phyloP scores from a whole-genome alignment of 2,329 filamentous ascomycete genomes.

The Verticillium isaacii region DNA sequence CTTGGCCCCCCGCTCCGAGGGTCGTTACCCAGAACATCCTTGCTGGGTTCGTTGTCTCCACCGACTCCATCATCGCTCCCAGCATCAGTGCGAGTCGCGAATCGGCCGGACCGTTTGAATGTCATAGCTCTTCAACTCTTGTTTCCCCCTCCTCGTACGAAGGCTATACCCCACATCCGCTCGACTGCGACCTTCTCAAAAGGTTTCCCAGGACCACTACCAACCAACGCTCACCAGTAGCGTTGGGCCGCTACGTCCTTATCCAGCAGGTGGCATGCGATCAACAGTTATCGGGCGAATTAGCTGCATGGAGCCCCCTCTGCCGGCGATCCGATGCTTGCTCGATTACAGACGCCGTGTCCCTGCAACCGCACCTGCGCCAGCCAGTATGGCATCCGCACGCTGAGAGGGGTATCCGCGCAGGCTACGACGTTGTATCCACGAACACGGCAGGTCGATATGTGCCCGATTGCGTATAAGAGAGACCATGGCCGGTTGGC shows the following conservation, averaged over 20 bases:
- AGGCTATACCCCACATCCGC: background rate
- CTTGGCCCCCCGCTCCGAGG: too few species aligned
- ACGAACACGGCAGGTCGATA: background rate
- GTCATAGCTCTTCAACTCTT: background rate
- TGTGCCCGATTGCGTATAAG: background rate
- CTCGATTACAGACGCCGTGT: background rate
- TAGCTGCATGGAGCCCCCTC: background rate
- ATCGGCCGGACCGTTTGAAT: background rate
- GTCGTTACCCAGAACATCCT: too few species aligned
- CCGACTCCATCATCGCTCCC: background rate
- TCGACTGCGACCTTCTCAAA: background rate
- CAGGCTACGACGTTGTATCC: background rate
- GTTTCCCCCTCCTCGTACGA: background rate
- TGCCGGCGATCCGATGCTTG: background rate
- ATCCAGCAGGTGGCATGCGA: conserved; percentile 4
- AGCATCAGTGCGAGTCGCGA: background rate
- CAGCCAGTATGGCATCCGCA: background rate
- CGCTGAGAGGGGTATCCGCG: background rate
- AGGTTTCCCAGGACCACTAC: background rate
- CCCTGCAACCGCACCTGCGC: background rate
- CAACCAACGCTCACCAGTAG: background rate
- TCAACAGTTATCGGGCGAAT: conserved; percentile 2
- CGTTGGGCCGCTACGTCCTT: background rate
- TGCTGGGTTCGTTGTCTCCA: background rate
- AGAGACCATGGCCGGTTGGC: background rate